Percentiles rank a stretch among this genome's conserved stretches.
These are phyloP conservation scores for Lobosporangium transversale DNA, from an alignment of 192 early-diverging fungal genomes.

Conservation along the genomic window DNA sequence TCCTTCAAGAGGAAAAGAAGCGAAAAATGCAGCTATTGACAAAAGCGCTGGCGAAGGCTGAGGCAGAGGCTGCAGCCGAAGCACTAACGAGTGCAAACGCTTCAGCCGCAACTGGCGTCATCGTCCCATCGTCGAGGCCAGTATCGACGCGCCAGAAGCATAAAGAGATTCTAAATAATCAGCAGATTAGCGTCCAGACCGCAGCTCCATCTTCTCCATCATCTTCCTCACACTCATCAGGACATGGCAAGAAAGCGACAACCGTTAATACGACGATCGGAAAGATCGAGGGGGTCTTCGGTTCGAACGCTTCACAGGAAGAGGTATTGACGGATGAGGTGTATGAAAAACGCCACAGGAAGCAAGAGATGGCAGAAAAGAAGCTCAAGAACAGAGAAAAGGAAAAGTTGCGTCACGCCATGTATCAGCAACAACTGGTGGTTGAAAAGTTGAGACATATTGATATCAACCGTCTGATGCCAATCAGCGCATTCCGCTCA, in stretches of 20 bases:
- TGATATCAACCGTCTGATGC: conserved; percentile 58
- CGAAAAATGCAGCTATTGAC: conserved; percentile 32
- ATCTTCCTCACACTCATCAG: neutral
- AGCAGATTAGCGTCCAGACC: conserved; percentile 38
- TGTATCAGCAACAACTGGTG: conserved; percentile 63
- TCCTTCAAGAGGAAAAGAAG: conserved; percentile 47
- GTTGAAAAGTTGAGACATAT: conserved; percentile 61
- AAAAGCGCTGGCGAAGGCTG: conserved; percentile 46
- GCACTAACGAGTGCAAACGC: conserved; percentile 3
- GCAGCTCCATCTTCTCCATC: conserved; percentile 25
- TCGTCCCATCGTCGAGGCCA: conserved; percentile 13
- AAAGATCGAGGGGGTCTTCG: conserved; percentile 17
- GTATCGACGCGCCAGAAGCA: conserved; percentile 47
- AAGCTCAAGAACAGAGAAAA: conserved; percentile 66
- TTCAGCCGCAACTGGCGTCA: neutral
- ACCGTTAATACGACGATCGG: conserved; percentile 29
- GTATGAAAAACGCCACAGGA: conserved; percentile 62
- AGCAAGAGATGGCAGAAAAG: conserved; percentile 65
- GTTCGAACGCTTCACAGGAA: conserved; percentile 7
- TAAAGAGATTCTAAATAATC: conserved; percentile 29
- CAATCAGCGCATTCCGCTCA: conserved; percentile 51
- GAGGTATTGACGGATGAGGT: conserved; percentile 51
- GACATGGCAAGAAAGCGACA: conserved; percentile 21
- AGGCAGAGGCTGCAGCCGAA: conserved; percentile 32
- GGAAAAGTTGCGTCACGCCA: conserved; percentile 61